A percentile compares a stretch with the other conserved stretches of the same genome.
These are phyloP conservation scores for Metarhizium robertsii DNA, from an alignment of 2,329 filamentous ascomycete genomes.

Conservation along the genomic window DNA sequence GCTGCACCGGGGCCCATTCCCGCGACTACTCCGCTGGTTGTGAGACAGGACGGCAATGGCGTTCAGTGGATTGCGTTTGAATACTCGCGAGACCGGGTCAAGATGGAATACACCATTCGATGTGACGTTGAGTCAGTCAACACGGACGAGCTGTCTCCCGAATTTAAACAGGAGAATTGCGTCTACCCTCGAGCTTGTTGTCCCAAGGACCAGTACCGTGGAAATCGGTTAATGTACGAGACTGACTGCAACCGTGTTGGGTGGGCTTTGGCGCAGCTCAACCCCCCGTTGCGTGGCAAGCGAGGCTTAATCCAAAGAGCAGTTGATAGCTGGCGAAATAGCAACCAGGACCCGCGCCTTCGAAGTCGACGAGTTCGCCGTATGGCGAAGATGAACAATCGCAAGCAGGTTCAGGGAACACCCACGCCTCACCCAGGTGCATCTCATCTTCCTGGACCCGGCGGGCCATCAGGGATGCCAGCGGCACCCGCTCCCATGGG, in stretches of 20 bases:
- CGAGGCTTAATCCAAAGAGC: conserved; percentile 92
- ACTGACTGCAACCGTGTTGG: conserved; percentile 99
- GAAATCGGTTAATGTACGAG: conserved; percentile 92
- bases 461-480: conserved; percentile 56
- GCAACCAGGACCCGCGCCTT: conserved; percentile 89
- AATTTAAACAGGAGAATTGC: conserved; percentile 98
- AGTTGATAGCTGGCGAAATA: conserved; percentile 98
- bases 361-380: conserved; percentile 85
- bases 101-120: conserved; percentile 99
- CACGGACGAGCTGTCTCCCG: conserved; percentile 70
- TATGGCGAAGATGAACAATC: conserved; percentile 91
- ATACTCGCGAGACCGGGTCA: conserved; percentile 91
- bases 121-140: conserved; percentile 97
- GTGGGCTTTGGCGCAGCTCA: conserved; percentile 93
- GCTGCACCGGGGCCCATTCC: conserved; percentile 94
- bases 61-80: conserved; percentile 99
- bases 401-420: conserved; percentile 59
- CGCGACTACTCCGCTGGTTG: conserved; percentile 88
- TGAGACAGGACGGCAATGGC: conserved; percentile 89
- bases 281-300: conserved; percentile 84
- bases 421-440: conserved; percentile 45
- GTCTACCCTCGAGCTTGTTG: conserved; percentile 95
- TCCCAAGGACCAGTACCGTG: conserved; percentile 90
- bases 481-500: conserved; percentile 53
- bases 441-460: conserved; percentile 59